Evolutionary conservation across 345 rosid genomes (phyloP).

Genomic region (Lepidium didymum): DNA sequence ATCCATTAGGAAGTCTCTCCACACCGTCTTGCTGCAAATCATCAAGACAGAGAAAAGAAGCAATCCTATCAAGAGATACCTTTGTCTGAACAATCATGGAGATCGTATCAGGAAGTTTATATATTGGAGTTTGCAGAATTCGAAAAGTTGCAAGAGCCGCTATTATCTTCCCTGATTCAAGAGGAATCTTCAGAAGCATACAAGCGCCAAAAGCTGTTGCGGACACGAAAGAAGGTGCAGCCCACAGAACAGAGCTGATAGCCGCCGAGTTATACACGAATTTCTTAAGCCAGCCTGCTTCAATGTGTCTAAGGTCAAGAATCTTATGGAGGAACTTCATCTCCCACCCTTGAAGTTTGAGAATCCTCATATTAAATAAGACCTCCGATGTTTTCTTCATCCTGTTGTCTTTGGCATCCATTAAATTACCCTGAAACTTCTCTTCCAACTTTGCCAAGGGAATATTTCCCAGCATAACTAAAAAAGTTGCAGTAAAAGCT

Average conservation of each 20-base stretch:
- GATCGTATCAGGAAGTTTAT: slow-evolving; percentile 50
- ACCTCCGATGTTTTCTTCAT: slow-evolving; percentile 65
- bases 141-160: slow-evolving; percentile 67
- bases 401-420: slow-evolving; percentile 58
- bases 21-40: slow-evolving; percentile 43
- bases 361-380: slow-evolving; percentile 61
- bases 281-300: slow-evolving; percentile 56
- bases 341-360: slow-evolving; percentile 74
- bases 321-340: slow-evolving; percentile 51
- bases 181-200: slow-evolving; percentile 49
- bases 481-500: slow-evolving; percentile 41
- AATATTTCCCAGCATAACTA: slow-evolving; percentile 48
- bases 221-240: slow-evolving; percentile 56
- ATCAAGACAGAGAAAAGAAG: slow-evolving; percentile 50
- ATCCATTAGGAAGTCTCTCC: slow-evolving; percentile 36
- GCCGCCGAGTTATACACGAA: slow-evolving; percentile 40
- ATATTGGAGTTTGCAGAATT: slow-evolving; percentile 57
- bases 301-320: slow-evolving; percentile 37
- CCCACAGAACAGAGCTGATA: slow-evolving; percentile 49
- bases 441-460: slow-evolving; percentile 53
- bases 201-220: slow-evolving; percentile 58
- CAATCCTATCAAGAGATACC: slow-evolving; percentile 62
- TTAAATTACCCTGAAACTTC: slow-evolving; percentile 52
- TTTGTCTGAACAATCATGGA: slow-evolving; percentile 62
- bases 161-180: slow-evolving; percentile 61